These are phyloP conservation scores for Breynia disticha DNA, from an alignment of 441 rosid species.

Conservation along the genomic window DNA sequence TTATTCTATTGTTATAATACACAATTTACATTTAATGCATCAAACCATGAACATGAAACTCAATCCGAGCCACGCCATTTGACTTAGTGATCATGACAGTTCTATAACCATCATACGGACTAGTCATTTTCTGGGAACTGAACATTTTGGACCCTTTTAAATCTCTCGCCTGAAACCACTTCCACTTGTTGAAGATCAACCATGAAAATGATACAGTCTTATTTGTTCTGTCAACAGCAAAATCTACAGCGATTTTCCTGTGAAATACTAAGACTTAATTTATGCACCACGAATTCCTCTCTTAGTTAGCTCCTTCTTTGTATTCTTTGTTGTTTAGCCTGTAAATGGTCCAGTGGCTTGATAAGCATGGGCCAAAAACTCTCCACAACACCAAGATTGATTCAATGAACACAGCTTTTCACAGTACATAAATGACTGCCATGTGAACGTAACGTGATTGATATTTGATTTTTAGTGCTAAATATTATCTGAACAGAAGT, in stretches of 20 bases:
- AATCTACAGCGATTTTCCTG: no score
- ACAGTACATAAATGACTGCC: not conserved
- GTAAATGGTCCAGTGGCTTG: conserved; percentile 2
- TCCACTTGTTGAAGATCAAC: no score
- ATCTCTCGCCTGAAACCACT: no score
- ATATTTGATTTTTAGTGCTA: not conserved
- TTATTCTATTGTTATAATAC: no score
- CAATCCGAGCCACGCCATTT: not conserved
- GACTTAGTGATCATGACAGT: conserved; percentile 19
- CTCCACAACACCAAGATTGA: not conserved
- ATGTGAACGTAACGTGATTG: not conserved
- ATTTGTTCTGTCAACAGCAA: no score
- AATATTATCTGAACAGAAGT: not conserved
- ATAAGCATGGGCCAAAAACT: not conserved
- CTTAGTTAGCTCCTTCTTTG: not conserved
- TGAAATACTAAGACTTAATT: no score
- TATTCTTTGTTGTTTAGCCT: not conserved
- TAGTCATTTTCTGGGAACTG: conserved; percentile 11
- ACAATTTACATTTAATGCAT: not conserved
- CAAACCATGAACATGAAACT: not conserved
- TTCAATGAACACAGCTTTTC: not conserved
- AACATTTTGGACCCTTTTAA: not conserved
- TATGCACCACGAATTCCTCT: not conserved
- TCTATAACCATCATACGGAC: conserved; percentile 9
- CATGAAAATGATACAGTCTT: no score